Percentiles rank a stretch among this genome's conserved stretches.
phyloP scores from a whole-genome alignment of 2,329 filamentous ascomycete genomes.

The Fusarium sarcochroum region DNA sequence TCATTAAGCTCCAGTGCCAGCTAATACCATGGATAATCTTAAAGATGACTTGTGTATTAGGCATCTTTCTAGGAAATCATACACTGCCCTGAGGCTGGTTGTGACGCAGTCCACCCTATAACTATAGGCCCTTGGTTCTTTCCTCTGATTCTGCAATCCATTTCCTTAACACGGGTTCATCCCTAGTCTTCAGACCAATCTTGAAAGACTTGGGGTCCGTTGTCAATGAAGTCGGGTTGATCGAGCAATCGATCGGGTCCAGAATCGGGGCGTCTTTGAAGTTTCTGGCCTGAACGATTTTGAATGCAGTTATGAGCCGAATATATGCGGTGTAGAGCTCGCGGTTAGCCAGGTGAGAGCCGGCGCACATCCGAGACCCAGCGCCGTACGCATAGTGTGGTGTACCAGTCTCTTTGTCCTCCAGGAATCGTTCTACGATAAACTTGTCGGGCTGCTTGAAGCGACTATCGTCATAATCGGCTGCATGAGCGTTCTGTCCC shows the following conservation, averaged over 20 bases:
- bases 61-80: no score
- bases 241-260: neutral
- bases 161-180: neutral
- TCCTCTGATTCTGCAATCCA: neutral
- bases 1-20: no score
- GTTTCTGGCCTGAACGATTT: neutral
- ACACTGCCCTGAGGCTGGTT: no score
- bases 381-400: conserved; percentile 75
- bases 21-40: no score
- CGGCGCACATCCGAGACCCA: conserved; percentile 74
- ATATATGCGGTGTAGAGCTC: neutral
- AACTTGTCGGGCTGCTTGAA: conserved; percentile 76
- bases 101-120: no score
- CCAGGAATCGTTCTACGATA: conserved; percentile 77
- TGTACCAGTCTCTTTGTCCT: conserved; percentile 67
- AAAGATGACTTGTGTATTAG: no score
- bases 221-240: neutral
- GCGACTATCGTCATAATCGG: conserved; percentile 78
- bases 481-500: conserved; percentile 76
- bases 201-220: neutral
- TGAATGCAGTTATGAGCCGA: neutral
- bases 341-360: conserved; percentile 67
- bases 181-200: neutral
- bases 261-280: neutral
- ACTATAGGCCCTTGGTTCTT: neutral